phyloP scores from a whole-genome alignment of 2,329 filamentous ascomycete genomes.

The Penicillium sp. region DNA sequence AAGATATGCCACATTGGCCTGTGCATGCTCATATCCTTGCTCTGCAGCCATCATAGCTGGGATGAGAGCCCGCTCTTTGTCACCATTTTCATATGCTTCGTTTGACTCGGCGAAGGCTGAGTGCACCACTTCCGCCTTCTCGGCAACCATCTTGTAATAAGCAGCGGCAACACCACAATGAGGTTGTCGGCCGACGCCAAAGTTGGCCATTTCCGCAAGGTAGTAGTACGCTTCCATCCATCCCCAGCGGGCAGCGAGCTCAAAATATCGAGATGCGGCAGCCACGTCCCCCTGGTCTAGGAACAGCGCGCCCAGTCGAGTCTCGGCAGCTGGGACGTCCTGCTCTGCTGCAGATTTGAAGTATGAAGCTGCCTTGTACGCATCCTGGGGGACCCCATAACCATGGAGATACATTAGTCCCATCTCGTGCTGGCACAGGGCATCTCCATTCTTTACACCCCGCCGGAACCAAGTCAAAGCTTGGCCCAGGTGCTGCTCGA shows the following conservation, averaged over 20 bases:
- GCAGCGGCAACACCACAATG: slow-evolving; percentile 74
- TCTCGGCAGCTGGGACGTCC: slow-evolving; percentile 77
- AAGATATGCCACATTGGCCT: slow-evolving; percentile 86
- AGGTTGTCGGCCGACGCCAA: slow-evolving; percentile 77
- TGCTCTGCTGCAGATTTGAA: slow-evolving; percentile 81
- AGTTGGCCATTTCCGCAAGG: slow-evolving; percentile 80
- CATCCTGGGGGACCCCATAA: slow-evolving; percentile 69
- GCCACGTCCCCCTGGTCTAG: slow-evolving; percentile 84
- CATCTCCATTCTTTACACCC: slow-evolving; percentile 72
- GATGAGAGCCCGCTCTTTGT: slow-evolving; percentile 77
- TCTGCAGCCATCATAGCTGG: slow-evolving; percentile 86
- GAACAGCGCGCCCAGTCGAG: slow-evolving; percentile 79
- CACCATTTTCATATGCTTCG: slow-evolving; percentile 74
- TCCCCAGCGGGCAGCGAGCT: slow-evolving; percentile 77
- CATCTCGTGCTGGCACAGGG: slow-evolving; percentile 80
- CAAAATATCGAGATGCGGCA: slow-evolving; percentile 82
- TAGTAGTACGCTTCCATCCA: slow-evolving; percentile 92
- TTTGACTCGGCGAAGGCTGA: slow-evolving; percentile 84
- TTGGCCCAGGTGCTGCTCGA: slow-evolving; percentile 73
- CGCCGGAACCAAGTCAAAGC: slow-evolving; percentile 83
- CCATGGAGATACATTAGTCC: slow-evolving; percentile 83
- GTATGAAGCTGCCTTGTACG: slow-evolving; percentile 70
- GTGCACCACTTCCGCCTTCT: slow-evolving; percentile 70
- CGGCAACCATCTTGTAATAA: slow-evolving; percentile 80
- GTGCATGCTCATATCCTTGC: slow-evolving; percentile 85